These are phyloP conservation scores for Emydomyces testavorans DNA, from an alignment of 2,329 filamentous ascomycete genomes.

Conservation along the genomic window DNA sequence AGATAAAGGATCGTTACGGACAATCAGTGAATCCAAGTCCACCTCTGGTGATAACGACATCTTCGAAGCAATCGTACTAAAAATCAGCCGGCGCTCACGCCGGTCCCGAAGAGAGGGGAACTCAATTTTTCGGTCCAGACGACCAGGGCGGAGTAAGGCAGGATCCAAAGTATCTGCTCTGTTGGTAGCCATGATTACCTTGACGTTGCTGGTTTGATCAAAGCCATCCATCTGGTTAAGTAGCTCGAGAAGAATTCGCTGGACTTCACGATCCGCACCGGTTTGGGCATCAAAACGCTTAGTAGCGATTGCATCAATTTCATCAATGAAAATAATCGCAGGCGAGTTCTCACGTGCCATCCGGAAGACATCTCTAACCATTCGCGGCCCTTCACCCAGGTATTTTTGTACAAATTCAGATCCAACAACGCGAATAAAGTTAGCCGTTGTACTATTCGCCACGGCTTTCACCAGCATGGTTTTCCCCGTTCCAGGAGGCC, in stretches of 20 bases:
- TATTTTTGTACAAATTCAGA: slow-evolving; percentile 99
- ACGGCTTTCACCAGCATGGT: slow-evolving; percentile 98
- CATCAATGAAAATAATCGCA: slow-evolving; percentile 98
- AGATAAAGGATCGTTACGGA: slow-evolving; percentile 88
- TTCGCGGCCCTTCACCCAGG: slow-evolving; percentile 89
- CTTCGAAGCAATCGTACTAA: slow-evolving; percentile 89
- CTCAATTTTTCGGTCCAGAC: slow-evolving; percentile 96
- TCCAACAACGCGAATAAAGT: slow-evolving; percentile 94
- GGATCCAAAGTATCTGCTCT: slow-evolving; percentile 94
- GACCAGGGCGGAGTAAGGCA: slow-evolving; percentile 82
- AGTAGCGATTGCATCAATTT: slow-evolving; percentile 96
- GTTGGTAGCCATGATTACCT: slow-evolving; percentile 99
- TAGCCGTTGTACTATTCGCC: slow-evolving; percentile 94
- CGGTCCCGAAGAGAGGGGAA: slow-evolving; percentile 92
- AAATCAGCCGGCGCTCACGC: slow-evolving; percentile 89
- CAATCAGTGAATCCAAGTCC: slow-evolving; percentile 89
- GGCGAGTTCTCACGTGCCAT: slow-evolving; percentile 98
- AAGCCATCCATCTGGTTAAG: slow-evolving; percentile 99
- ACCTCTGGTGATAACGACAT: slow-evolving; percentile 97
- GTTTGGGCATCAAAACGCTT: slow-evolving; percentile 99
- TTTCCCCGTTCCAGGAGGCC: slow-evolving; percentile 90
- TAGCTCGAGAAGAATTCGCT: slow-evolving; percentile 92
- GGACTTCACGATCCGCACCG: slow-evolving; percentile 92
- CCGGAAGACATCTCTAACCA: slow-evolving; percentile 97
- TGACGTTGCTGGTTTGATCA: slow-evolving; percentile 97